These are phyloP conservation scores for Pythium insidiosum DNA, from an alignment of 352 stramenopile species.

Conservation along the genomic window DNA sequence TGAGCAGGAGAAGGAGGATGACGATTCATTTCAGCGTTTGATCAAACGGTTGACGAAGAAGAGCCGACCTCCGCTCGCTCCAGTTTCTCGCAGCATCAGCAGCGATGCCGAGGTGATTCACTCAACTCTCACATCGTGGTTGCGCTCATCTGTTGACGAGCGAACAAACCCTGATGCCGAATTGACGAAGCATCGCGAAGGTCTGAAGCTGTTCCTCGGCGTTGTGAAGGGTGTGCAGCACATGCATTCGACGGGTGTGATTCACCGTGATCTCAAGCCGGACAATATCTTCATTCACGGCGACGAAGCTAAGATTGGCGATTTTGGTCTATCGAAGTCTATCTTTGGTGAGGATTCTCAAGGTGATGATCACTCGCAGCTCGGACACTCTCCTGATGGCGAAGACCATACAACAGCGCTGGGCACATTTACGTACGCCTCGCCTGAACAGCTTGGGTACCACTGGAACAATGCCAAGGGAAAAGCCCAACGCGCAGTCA, in stretches of 20 bases:
- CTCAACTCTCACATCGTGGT: constrained; percentile 58
- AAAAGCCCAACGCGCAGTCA: constrained; percentile 27
- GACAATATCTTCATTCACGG: constrained; percentile 25
- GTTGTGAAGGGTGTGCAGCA: constrained; percentile 66
- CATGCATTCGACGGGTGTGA: constrained; percentile 47
- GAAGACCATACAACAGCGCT: constrained; percentile 72
- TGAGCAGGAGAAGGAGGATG: constrained; percentile 19
- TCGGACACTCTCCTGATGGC: background rate
- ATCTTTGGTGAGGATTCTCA: constrained; percentile 15
- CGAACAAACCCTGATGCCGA: constrained; percentile 16
- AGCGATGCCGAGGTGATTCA: constrained; percentile 14
- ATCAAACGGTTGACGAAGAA: constrained; percentile 30
- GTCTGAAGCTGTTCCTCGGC: constrained; percentile 50
- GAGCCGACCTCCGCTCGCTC: background rate
- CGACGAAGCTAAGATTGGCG: constrained; percentile 21
- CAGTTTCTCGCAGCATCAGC: background rate
- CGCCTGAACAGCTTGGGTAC: constrained; percentile 77
- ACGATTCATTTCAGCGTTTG: constrained; percentile 26
- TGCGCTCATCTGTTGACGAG: constrained; percentile 52
- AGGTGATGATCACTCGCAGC: background rate
- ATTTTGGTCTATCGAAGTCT: constrained; percentile 25
- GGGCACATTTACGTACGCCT: constrained; percentile 80
- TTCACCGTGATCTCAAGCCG: constrained; percentile 22
- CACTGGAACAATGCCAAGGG: constrained; percentile 35
- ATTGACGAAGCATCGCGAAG: constrained; percentile 41